Percentiles rank a stretch among this genome's conserved stretches.
phyloP scores from a whole-genome alignment of 1,284 basidiomycete species.

The Austropuccinia psidii region DNA sequence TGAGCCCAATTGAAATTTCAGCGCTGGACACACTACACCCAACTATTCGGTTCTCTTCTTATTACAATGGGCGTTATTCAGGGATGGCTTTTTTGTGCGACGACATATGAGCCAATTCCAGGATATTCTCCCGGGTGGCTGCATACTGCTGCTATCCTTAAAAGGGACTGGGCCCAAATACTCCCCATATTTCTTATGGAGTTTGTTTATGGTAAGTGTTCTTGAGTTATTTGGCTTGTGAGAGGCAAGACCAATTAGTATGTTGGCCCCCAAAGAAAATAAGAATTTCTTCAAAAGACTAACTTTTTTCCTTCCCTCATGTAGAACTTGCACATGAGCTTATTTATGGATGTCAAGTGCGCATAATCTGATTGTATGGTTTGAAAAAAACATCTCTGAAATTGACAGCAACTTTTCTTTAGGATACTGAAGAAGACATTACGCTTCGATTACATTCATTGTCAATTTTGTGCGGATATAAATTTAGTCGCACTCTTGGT shows the following conservation, averaged over 20 bases:
- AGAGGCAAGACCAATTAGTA: neutral
- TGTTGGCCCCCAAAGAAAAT: neutral
- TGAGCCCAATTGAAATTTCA: neutral
- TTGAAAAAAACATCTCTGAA: too few relatives aligned
- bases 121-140: conserved; percentile 1
- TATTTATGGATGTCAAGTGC: conserved; percentile 33
- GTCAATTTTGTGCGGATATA: conserved; percentile 28
- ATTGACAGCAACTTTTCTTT: too few relatives aligned
- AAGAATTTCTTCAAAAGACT: too few relatives aligned
- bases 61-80: conserved; percentile 33
- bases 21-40: conserved; percentile 30
- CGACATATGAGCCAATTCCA: neutral
- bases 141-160: conserved; percentile 15
- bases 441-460: conserved; percentile 18
- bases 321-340: conserved; percentile 28
- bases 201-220: conserved; percentile 12
- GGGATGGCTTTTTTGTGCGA: conserved; percentile 26
- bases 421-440: conserved; percentile 34
- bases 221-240: neutral
- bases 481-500: conserved; percentile 12
- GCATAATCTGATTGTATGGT: too few relatives aligned
- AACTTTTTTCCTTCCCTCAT: neutral
- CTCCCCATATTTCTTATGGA: conserved; percentile 30
- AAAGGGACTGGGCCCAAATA: neutral
- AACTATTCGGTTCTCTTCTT: conserved; percentile 25